phyloP scores from a whole-genome alignment of 345 rosid genomes.

The Hibiscus mutabilis region DNA sequence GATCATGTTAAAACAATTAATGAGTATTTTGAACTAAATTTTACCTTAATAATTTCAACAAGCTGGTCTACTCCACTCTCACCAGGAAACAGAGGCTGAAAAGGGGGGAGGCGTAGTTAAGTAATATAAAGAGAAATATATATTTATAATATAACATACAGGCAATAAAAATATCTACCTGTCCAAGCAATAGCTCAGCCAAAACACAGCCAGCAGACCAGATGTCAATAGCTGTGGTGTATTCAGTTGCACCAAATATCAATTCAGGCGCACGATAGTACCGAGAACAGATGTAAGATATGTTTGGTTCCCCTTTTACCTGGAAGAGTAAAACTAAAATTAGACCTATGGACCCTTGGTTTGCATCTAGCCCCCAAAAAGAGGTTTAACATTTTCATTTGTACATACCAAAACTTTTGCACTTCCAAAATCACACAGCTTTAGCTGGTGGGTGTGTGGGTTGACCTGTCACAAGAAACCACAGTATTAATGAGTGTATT shows the following conservation, averaged over 20 bases:
- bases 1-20: neutral
- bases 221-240: slow-evolving; percentile 90
- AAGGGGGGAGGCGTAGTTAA: slow-evolving; percentile 14
- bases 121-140: neutral
- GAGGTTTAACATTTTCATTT: neutral
- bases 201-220: slow-evolving; percentile 98
- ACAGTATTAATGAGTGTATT: neutral
- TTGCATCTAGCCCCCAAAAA: neutral
- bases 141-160: neutral
- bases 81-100: slow-evolving; percentile 90
- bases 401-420: slow-evolving; percentile 86
- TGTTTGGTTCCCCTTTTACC: slow-evolving; percentile 95
- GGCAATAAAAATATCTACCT: slow-evolving; percentile 34
- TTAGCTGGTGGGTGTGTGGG: slow-evolving; percentile 96
- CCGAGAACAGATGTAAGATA: slow-evolving; percentile 87
- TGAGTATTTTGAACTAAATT: neutral
- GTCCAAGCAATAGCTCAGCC: slow-evolving; percentile 90
- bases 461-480: slow-evolving; percentile 49
- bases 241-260: slow-evolving; percentile 93
- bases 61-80: slow-evolving; percentile 99
- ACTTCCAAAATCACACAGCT: slow-evolving; percentile 93
- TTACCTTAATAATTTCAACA: slow-evolving; percentile 94
- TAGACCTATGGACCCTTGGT: neutral
- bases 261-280: slow-evolving; percentile 99
- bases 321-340: slow-evolving; percentile 25